A percentile compares a stretch with the other conserved stretches of the same genome.
Conservation (phyloP, 2,329 filamentous ascomycete genomes). For the Curvularia lunata region DNA sequence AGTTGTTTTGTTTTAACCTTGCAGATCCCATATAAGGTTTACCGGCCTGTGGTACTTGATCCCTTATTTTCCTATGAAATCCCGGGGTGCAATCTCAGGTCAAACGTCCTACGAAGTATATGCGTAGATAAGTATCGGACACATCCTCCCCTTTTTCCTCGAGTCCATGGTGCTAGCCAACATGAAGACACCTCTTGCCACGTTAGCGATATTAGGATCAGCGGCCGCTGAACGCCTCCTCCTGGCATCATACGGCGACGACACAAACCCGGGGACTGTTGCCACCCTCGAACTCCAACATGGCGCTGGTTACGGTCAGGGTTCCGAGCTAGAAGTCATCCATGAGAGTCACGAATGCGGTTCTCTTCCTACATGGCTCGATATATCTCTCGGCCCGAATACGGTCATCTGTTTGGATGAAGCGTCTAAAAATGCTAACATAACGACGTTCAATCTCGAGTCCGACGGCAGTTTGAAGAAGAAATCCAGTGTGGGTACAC, state of each 20-base stretch:
- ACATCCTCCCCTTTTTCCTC: not conserved
- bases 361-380: constrained; percentile 66
- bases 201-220: constrained; percentile 20
- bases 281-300: constrained; percentile 44
- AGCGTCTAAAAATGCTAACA: constrained; percentile 58
- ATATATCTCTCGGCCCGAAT: constrained; percentile 58
- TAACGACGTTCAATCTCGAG: constrained; percentile 12
- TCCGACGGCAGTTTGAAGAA: constrained; percentile 49
- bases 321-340: constrained; percentile 50
- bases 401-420: constrained; percentile 68
- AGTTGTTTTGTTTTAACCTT: not conserved
- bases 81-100: not conserved
- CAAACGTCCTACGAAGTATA: too few relatives aligned
- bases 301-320: constrained; percentile 12
- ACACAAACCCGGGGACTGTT: constrained; percentile 45
- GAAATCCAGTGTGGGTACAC: constrained; percentile 42
- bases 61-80: not conserved
- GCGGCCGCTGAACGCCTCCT: constrained; percentile 42
- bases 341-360: constrained; percentile 59
- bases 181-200: constrained; percentile 20
- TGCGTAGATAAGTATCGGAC: not conserved
- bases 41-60: not conserved
- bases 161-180: not conserved
- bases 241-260: constrained; percentile 51
- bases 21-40: constrained; percentile 5